These are phyloP conservation scores for Paraleonurus japonicus DNA, from an alignment of 257 asterid genomes.

Conservation along the genomic window DNA sequence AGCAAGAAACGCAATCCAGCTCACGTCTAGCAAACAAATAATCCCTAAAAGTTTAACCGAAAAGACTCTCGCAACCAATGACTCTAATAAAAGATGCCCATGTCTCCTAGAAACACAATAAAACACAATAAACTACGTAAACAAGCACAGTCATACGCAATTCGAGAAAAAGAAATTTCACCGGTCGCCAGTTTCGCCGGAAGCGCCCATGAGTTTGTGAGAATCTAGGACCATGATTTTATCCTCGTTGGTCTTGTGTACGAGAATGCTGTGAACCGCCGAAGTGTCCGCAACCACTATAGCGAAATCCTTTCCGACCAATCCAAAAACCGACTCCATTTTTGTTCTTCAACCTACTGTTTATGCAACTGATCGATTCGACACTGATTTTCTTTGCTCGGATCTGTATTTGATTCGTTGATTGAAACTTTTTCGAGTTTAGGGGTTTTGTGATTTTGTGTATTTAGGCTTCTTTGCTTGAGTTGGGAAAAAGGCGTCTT, in stretches of 20 bases:
- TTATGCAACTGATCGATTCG: neutral
- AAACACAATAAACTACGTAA: neutral
- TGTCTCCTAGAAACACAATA: neutral
- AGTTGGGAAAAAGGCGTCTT: conserved; percentile 42
- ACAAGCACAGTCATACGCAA: neutral
- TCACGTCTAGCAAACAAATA: neutral
- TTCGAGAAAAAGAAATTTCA: conserved; percentile 17
- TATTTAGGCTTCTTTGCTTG: conserved; percentile 17
- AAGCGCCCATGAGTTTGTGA: conserved; percentile 94
- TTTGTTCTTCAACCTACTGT: neutral
- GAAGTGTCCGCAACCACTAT: conserved; percentile 91
- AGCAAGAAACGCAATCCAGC: neutral
- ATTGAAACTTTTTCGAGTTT: neutral
- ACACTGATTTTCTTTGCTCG: conserved; percentile 1
- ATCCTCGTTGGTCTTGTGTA: conserved; percentile 94
- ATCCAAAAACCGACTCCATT: conserved; percentile 96
- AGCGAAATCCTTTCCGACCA: conserved; percentile 85
- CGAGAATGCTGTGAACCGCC: conserved; percentile 93
- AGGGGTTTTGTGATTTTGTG: conserved; percentile 24
- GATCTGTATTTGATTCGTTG: conserved; percentile 27
- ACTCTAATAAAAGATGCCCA: neutral
- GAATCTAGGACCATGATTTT: conserved; percentile 93
- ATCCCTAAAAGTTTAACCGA: conserved; percentile 7
- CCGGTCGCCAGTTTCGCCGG: conserved; percentile 99
- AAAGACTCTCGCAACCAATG: neutral